Percentiles rank a stretch among this genome's conserved stretches.
phyloP scores from a whole-genome alignment of 2,329 filamentous ascomycete species.

The Pyrenophora seminiperda region DNA sequence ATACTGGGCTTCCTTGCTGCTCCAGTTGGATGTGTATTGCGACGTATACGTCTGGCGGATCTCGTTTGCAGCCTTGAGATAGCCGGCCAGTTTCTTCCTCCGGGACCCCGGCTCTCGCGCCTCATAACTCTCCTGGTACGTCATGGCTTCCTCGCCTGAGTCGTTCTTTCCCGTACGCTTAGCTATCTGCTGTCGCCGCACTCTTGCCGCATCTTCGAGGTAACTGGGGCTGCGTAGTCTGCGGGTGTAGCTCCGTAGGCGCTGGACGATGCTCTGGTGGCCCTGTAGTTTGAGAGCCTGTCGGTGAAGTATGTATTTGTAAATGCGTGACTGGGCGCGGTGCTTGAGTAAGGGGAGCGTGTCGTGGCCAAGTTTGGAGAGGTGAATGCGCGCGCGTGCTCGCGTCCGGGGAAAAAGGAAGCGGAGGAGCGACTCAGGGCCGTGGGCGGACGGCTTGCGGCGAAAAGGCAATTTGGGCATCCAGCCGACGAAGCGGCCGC shows the following conservation, averaged over 20 bases:
- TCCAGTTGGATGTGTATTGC: slow-evolving; percentile 57
- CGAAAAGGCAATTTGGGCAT: slow-evolving; percentile 43
- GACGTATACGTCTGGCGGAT: slow-evolving; percentile 69
- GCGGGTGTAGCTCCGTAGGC: slow-evolving; percentile 42
- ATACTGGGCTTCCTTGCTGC: slow-evolving; percentile 52
- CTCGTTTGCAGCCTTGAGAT: slow-evolving; percentile 73
- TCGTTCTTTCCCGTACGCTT: slow-evolving; percentile 30
- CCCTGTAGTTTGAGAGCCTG: slow-evolving; percentile 52
- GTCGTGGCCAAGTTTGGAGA: slow-evolving; percentile 75
- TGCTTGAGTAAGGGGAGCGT: slow-evolving; percentile 73
- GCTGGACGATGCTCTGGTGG: slow-evolving; percentile 38
- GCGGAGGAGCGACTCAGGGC: slow-evolving; percentile 58
- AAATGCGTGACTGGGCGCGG: slow-evolving; percentile 75
- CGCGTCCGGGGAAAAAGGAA: slow-evolving; percentile 70
- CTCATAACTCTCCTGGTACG: slow-evolving; percentile 47
- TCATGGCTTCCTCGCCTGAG: slow-evolving; percentile 31
- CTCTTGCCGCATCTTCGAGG: slow-evolving; percentile 42
- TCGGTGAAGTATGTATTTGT: slow-evolving; percentile 70
- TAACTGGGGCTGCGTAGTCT: slow-evolving; percentile 31
- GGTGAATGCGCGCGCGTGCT: slow-evolving; percentile 67
- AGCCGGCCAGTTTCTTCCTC: slow-evolving; percentile 76
- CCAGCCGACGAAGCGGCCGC: slow-evolving; percentile 26
- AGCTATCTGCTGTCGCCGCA: slow-evolving; percentile 41
- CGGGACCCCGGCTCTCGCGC: slow-evolving; percentile 68
- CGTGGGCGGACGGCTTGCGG: slow-evolving; percentile 39